Base-by-base conservation (phyloP, 345 rosid species). In the Citrus hindsii region DNA sequence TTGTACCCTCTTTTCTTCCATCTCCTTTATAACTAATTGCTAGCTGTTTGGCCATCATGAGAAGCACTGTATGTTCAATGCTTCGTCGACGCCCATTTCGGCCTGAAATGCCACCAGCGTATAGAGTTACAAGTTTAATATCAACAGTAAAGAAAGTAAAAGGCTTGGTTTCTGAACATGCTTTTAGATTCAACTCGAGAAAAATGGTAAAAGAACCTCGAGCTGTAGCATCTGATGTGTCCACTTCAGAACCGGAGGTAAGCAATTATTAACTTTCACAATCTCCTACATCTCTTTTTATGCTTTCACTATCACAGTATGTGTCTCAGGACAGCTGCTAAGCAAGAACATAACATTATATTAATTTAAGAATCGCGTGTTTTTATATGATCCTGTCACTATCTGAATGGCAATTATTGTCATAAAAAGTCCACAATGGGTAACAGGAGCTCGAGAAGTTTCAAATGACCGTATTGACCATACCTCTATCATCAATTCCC, bases 201-300 rank as follows among this genome's bases (percentile, higher is more conserved):
- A 60, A 28, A 4, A 58, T 0, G 5, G 22, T 46, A 32, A 85
- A 62, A 67, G 55, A 51, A 14, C 63, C 22, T 30, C 69, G 27
- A 75, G 85, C 86, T 16, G 77, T 83, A 48, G 78, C 77, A 18
- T 24, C 33, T 40, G 73, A 74, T 40, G 30, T 38, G 42, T 30
- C 83, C 46, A 67, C 80, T 2, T 6, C 77, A 14, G 70, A 74
- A 69, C 9, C 27, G 7, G 53, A 55, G 66, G 73, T 76, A 37
- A 24, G 65, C 22, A 33, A 10, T 33, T n/a, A 1, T 66, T 51
- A 7, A 19, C 30, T 32, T 32, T 12, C 6, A 48, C 13, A 16
- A 6, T 27, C 38, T 42, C 35, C 12, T 27, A 1, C 3, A 40
- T 46, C n/a, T 22, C 28, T 38, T 16, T 2, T 27, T 74, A 5